Conservation (phyloP, 2,329 filamentous ascomycete species). For the Thermoascus crustaceus region DNA sequence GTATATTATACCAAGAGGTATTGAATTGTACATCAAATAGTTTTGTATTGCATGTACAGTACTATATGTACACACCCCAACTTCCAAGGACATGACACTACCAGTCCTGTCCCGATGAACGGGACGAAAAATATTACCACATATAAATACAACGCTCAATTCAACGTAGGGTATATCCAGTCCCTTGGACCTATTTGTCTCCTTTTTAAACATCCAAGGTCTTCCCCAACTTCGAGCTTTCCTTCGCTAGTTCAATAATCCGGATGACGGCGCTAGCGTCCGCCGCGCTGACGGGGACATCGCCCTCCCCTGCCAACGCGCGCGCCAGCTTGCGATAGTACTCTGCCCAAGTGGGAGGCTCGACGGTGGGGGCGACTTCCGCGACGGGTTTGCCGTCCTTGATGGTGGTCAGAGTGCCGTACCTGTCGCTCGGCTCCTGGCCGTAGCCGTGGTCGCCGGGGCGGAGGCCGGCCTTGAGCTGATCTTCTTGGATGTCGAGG, state of each 20-base stretch:
- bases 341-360: slow-evolving; percentile 59
- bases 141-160: neutral
- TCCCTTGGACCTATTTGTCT: slow-evolving; percentile 7
- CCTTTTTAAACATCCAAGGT: slow-evolving; percentile 33
- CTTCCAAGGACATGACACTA: no score
- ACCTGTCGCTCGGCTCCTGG: slow-evolving; percentile 50
- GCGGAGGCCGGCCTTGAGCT: slow-evolving; percentile 56
- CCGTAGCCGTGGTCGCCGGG: slow-evolving; percentile 58
- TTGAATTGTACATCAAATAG: no score
- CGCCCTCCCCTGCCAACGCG: slow-evolving; percentile 45
- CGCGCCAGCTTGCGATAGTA: slow-evolving; percentile 54
- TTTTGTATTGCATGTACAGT: no score
- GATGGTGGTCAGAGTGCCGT: slow-evolving; percentile 52
- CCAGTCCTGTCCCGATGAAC: no score
- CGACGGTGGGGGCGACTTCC: slow-evolving; percentile 48
- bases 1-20: no score
- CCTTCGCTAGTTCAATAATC: slow-evolving; percentile 48
- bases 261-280: slow-evolving; percentile 48
- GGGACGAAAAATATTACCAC: no score
- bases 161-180: neutral
- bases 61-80: no score
- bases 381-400: slow-evolving; percentile 46
- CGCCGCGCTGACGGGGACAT: slow-evolving; percentile 47
- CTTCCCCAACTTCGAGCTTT: slow-evolving; percentile 46
- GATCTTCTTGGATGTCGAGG: slow-evolving; percentile 68